Base-by-base conservation (phyloP, 805 yeast genomes). In the Tetrapisispora iriomotensis region DNA sequence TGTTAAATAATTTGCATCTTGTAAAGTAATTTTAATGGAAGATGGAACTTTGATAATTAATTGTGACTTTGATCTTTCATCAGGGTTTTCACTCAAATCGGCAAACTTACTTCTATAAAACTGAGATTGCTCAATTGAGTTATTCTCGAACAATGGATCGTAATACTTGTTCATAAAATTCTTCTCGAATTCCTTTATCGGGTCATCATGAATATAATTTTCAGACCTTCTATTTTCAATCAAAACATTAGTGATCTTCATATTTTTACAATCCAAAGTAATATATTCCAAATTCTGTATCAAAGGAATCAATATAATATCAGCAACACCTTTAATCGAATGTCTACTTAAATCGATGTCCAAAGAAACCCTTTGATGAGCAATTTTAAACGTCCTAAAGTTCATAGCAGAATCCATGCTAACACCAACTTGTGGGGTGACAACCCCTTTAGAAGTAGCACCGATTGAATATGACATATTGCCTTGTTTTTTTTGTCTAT, bases 311-410 rank as follows among this genome's bases (percentile, higher is more conserved):
- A 88, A 67, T 1, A 92, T 81, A 24, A 92, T 63, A 53, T 88
- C 96, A 0, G 96, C 86, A 47, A 74, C 70, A 13, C 97, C 98
- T 0, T 53, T 54, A 6, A 87, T 63, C 17, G 64, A 51, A 45
- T 73, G 70, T 14, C 68, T 65, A n/a, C 77, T 71, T 31, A 88
- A 64, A 56, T 87, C 94, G 4, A 90, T 75, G 55, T 88, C 95
- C 15, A 90, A 62, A 20, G 74, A 71, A 12, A 90, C 82, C 48
- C 82, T 73, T 59, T 90, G 96, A 58, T 87, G 94, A 4, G 90
- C 87, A 18, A 90, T 72, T 50, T 73, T 77, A 57, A 83, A 77
- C 23, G 58, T 61, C 19, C 57, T 44, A 23, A 41, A 38, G 24
- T 40, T 31, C 37, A 39, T 32, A 26, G 36, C 29, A 29, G 44